A percentile compares a stretch with the other conserved stretches of the same genome.
Conservation (phyloP, 2,329 filamentous ascomycete species). For the Fusarium sp. region DNA sequence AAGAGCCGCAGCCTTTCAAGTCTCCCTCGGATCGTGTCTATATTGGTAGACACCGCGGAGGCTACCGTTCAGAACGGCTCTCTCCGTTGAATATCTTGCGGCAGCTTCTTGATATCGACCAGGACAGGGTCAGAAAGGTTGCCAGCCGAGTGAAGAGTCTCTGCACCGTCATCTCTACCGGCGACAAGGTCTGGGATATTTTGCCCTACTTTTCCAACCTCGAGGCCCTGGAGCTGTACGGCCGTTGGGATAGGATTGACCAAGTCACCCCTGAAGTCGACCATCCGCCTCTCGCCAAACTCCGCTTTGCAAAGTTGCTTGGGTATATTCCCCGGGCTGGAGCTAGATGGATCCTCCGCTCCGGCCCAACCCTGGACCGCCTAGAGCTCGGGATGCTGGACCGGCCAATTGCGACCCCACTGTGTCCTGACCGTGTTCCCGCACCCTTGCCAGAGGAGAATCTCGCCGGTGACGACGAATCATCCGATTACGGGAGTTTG, state of each 20-base stretch:
- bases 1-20: slow-evolving; percentile 4
- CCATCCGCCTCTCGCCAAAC: accelerated
- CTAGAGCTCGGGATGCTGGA: slow-evolving; percentile 34
- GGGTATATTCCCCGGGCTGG: slow-evolving; percentile 19
- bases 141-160: not conserved
- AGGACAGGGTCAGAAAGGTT: not conserved
- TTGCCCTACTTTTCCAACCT: slow-evolving; percentile 26
- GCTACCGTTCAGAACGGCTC: too few relatives aligned
- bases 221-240: slow-evolving; percentile 21
- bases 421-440: not conserved
- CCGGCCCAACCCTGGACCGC: slow-evolving; percentile 5
- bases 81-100: not conserved
- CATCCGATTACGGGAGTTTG: not conserved
- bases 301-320: slow-evolving; percentile 23
- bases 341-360: slow-evolving; percentile 17
- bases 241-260: accelerated
- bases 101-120: not conserved
- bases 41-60: too few relatives aligned
- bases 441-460: slow-evolving; percentile 8
- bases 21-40: not conserved
- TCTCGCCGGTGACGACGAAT: not conserved
- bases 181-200: slow-evolving; percentile 13
- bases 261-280: not conserved
- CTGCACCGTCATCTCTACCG: not conserved
- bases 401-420: not conserved